Evolutionary conservation across 495 filamentous ascomycete genomes (phyloP), one percentile per base, ranked within the genome.

Genomic region (Penicillium arizonense): DNA sequence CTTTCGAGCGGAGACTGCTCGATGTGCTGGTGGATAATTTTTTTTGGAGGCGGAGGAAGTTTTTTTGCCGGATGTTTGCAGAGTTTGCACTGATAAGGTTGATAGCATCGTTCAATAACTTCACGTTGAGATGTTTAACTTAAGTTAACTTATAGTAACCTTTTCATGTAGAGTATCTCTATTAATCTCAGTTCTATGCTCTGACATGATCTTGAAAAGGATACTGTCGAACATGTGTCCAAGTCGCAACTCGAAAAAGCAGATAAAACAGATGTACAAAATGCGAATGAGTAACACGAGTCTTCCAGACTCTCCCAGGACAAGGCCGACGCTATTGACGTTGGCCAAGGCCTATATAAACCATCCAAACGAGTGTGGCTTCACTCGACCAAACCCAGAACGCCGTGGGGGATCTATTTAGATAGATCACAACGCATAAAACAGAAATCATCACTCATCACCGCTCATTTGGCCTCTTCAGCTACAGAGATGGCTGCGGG

Each of bases 81-180:
- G 24, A 8, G 69, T 64, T 65, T 65, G 58, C 65, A 63, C 50
- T 61, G 70, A 73, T 73, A 73, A 73, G 68, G 32, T 40, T 30
- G 28, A 30, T 30, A 30, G 28, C 28, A 24, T 24, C 23, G 28
- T 7, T 30, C 6, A 6, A 30, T 30, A 30, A 30, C 7, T 30
- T 30, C 28, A 30, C 18, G 1, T n/a, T 20, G 11, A n/a, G 39
- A 42, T 26, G 23, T 21, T 24, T 12, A 14, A 38, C 3, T 10
- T 13, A 39, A 39, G 13, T 20, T 39, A 4, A 24, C 36, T 39
- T 39, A 20, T 39, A 40, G 10, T 8, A 21, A 41, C 12, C 16
- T 1, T 38, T 4, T 9, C 28, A 20, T 30, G 9, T 30, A 14
- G 1, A 21, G n/a, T 7, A 13, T 0, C n/a, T 30, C 18, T 8